Evolutionary conservation across 2,329 filamentous ascomycete species (phyloP), one percentile per base, ranked within the genome.

Genomic region (Hypoxylon sp.): DNA sequence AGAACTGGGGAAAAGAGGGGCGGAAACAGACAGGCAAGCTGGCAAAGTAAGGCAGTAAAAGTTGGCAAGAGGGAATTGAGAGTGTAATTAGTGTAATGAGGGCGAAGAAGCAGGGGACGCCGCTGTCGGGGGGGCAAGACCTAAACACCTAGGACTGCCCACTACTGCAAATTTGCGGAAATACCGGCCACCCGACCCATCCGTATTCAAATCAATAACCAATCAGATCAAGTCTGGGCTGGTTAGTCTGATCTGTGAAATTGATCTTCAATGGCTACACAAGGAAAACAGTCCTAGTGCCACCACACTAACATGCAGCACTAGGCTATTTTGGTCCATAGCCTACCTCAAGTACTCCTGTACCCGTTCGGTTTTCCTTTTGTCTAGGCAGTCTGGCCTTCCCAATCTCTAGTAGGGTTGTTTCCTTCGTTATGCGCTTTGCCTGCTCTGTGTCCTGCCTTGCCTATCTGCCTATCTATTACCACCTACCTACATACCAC

Each of bases 121-220:
- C 61, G 59, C 48, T 66, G 62, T 66, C 49, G 68, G 65, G 68
- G 68, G 34, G 65, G 65, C 59, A 41, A 66, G 53, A 60, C 34
- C 9, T n/a, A 41, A 41, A 53, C 34, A 43, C 34, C 49, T 46
- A 60, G 34, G 41, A 30, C 25, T 30, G 25, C 48, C 38, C 49
- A 58, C 34, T 46, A 17, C 43, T 64, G 68, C 68, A 69, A 67
- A 67, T 62, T 69, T 71, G 68, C 66, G 68, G 68, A 71, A 71
- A 71, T 71, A 71, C 60, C 68, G 68, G 68, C 68, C 68, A 71
- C 66, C 57, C 66, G 63, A 71, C 68, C 68, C 68, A 71, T 68
- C 68, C 66, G 63, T 69, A 71, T 65, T 38, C 53, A 65, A 45
- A 19, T 53, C 25, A 28, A 23, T 23, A 51, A 25, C 68, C 68